Evolutionary conservation across 768 basidiomycete species (phyloP).

Genomic region (Phanerochaete sordida): DNA sequence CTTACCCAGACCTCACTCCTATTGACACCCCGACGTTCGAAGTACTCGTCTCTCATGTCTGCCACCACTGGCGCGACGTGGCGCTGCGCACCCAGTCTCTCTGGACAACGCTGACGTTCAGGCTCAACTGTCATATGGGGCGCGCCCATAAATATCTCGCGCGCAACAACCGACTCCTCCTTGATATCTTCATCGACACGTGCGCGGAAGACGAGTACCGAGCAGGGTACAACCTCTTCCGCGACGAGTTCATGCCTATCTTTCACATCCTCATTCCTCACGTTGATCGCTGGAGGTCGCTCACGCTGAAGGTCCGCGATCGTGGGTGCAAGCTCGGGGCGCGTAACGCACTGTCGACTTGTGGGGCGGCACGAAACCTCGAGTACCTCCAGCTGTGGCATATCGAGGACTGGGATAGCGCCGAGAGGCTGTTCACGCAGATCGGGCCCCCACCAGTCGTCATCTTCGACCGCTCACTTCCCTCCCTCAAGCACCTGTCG

Average conservation of each 20-base stretch:
- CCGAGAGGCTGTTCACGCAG: constrained; percentile 49
- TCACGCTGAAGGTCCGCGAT: constrained; percentile 57
- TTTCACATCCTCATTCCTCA: constrained; percentile 34
- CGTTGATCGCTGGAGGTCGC: constrained; percentile 53
- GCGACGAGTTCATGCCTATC: constrained; percentile 43
- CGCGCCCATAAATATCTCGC: constrained; percentile 48
- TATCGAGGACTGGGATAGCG: constrained; percentile 52
- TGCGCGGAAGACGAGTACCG: constrained; percentile 46
- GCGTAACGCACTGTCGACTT: constrained; percentile 44
- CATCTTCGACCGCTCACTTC: constrained; percentile 51
- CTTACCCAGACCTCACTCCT: constrained; percentile 39
- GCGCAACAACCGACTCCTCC: constrained; percentile 20
- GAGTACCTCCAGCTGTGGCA: constrained; percentile 63
- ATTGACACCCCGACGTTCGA: constrained; percentile 45
- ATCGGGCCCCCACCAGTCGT: constrained; percentile 58
- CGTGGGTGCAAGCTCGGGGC: constrained; percentile 55
- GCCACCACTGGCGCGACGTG: constrained; percentile 51
- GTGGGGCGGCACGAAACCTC: constrained; percentile 51
- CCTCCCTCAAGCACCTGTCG: constrained; percentile 50
- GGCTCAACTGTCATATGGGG: constrained; percentile 44
- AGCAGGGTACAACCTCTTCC: constrained; percentile 49
- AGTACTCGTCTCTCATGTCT: constrained; percentile 56
- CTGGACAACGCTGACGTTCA: constrained; percentile 54
- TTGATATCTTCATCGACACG: constrained; percentile 59
- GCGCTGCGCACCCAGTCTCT: constrained; percentile 47